A percentile compares a stretch with the other conserved stretches of the same genome.
These are phyloP conservation scores for Thyridium curvatum DNA, from an alignment of 2,329 filamentous ascomycete genomes.

Conservation along the genomic window DNA sequence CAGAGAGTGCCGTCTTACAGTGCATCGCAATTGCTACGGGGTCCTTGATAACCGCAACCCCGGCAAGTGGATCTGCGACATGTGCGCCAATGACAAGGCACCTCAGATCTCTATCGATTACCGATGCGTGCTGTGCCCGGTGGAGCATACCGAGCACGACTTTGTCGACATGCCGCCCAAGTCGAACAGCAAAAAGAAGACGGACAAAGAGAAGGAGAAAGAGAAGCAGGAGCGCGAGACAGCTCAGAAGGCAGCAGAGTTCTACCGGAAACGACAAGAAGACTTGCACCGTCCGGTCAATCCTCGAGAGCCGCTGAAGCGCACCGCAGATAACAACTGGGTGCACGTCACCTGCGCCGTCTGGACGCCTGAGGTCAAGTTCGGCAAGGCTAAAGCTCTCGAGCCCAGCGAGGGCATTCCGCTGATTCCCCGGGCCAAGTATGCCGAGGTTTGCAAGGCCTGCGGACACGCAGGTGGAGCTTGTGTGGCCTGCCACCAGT, in stretches of 20 bases:
- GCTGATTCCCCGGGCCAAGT: conserved; percentile 66
- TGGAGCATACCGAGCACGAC: conserved; percentile 74
- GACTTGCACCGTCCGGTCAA: conserved; percentile 76
- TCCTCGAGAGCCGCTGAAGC: conserved; percentile 86
- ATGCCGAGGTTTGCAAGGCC: conserved; percentile 73
- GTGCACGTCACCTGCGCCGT: conserved; percentile 91
- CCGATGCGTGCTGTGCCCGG: conserved; percentile 85
- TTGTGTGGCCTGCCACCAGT: conserved; percentile 76
- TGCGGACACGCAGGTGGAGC: conserved; percentile 74
- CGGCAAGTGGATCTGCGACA: conserved; percentile 90
- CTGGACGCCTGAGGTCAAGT: conserved; percentile 89
- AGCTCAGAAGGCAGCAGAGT: conserved; percentile 71
- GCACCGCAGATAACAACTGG: conserved; percentile 96
- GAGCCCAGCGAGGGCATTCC: conserved; percentile 87
- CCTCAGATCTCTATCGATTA: conserved; percentile 92
- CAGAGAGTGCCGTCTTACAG: conserved; percentile 81
- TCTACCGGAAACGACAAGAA: conserved; percentile 76
- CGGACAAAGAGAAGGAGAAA: conserved; percentile 83
- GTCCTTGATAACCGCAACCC: conserved; percentile 62
- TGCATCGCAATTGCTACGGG: conserved; percentile 92
- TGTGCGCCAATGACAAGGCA: conserved; percentile 89
- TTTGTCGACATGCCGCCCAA: conserved; percentile 73
- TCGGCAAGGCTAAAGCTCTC: conserved; percentile 75
- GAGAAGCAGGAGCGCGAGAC: conserved; percentile 82
- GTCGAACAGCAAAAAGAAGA: conserved; percentile 76